Evolutionary conservation across 2,329 filamentous ascomycete species (phyloP).

Genomic region (Phaeomoniella chlamydospora): DNA sequence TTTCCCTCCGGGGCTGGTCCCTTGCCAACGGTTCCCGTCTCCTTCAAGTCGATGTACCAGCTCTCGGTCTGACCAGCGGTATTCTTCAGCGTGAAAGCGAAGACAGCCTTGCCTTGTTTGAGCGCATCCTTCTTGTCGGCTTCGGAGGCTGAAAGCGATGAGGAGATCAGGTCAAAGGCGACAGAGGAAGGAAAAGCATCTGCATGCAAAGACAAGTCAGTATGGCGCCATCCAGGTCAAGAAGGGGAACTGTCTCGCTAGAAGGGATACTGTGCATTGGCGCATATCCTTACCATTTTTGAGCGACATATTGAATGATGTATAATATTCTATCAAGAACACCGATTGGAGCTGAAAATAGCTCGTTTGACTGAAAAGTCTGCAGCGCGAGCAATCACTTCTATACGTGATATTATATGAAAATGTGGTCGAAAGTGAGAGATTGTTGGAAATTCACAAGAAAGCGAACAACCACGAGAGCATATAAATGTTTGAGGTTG

Average conservation of each 20-base stretch:
- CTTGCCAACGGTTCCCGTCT: constrained; percentile 67
- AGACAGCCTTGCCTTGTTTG: constrained; percentile 75
- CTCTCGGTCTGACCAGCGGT: constrained; percentile 59
- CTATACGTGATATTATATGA: too few relatives aligned
- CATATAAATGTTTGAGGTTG: too few relatives aligned
- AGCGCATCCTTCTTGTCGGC: constrained; percentile 74
- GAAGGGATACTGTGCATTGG: too few relatives aligned
- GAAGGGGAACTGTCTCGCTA: too few relatives aligned
- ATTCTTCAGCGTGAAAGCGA: constrained; percentile 91
- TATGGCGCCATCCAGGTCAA: neutral
- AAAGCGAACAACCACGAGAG: too few relatives aligned
- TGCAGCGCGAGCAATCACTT: too few relatives aligned
- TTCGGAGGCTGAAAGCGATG: constrained; percentile 51
- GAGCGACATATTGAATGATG: neutral
- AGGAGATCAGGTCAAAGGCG: constrained; percentile 80
- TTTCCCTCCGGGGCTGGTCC: constrained; percentile 53
- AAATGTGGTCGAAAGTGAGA: too few relatives aligned
- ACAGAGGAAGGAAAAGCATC: constrained; percentile 78
- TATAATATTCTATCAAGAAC: too few relatives aligned
- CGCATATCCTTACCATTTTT: neutral
- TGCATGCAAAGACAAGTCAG: constrained; percentile 17
- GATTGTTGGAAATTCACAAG: too few relatives aligned
- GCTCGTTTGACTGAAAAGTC: too few relatives aligned
- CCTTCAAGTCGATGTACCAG: constrained; percentile 95
- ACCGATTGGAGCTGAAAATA: too few relatives aligned